phyloP scores from a whole-genome alignment of 148 eudicot genomes.

The Vaccinium vitisidaea region DNA sequence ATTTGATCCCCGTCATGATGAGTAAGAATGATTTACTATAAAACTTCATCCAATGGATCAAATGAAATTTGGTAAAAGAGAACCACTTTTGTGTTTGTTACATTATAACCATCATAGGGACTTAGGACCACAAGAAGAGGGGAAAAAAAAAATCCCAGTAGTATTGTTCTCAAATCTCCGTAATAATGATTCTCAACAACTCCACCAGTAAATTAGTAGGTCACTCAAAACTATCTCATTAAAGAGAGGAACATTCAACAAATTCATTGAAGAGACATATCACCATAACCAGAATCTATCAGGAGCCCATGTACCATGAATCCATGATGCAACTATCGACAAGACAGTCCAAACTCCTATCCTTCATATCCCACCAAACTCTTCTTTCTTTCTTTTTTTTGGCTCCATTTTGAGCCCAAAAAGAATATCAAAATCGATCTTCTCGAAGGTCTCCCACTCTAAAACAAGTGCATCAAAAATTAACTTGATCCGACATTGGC shows the following conservation, averaged over 20 bases:
- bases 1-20: not conserved
- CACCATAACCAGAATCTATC: not conserved
- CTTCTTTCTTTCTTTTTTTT: not conserved
- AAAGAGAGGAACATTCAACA: not conserved
- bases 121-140: not conserved
- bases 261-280: not conserved
- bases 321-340: not conserved
- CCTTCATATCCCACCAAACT: not conserved
- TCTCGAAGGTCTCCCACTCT: not conserved
- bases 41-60: not conserved
- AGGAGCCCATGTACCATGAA: not conserved
- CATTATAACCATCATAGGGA: not conserved
- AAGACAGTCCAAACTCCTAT: not conserved
- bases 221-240: not conserved
- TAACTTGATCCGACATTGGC: not conserved
- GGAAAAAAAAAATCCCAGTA: not conserved
- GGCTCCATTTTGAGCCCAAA: not conserved
- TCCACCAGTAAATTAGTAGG: not conserved
- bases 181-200: conserved; percentile 2
- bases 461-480: not conserved
- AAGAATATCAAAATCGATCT: not conserved
- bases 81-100: not conserved
- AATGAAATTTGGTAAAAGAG: not conserved
- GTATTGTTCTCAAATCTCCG: not conserved
- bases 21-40: not conserved